Base-by-base conservation (phyloP, 2,329 filamentous ascomycete species). In the Juglanconis oblonga region DNA sequence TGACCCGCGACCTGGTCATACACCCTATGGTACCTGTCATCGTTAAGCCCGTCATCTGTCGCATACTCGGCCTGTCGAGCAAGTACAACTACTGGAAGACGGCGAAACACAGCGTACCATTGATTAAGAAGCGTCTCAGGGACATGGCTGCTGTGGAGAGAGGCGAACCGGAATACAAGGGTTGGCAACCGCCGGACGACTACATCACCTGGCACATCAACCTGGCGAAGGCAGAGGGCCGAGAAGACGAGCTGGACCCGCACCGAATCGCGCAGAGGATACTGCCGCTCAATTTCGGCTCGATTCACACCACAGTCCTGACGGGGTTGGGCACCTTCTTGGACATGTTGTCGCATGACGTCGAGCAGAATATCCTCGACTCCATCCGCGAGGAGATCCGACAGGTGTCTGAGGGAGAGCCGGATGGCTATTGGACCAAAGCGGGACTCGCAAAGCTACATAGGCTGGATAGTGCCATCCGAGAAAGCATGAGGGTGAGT, bases 161-260 rank as follows among this genome's bases (percentile, higher is more conserved):
- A 6, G 72, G 71, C 0, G 76, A 81, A 33, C 69, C 76, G 1
- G 73, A 70, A 2, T 76, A 74, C 57, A 73, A 77, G 31, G 62
- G 70, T 33, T 79, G 75, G 72, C 65, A 70, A 3, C 75, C 79
- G 6, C 80, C 82, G 0, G 81, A 85, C 52, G 83, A 86, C 70
- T 84, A 81, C 65, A 71, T 86, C 33, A 84, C 79, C 5, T 87
- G 84, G 84, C 74, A 76, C 50, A 82, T 86, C 58, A 76, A 79
- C 14, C 75, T 79, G 31, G 83, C 83, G 14, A 70, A 70, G 38
- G 71, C 72, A 0, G 82, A 85, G 56, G 73, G 72, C 5, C 72
- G 72, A 4, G 3, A 57, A 0, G 66, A 67, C 8, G 81, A 86
- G 58, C 73, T 83, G 29, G 70, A 79, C 31, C 76, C 82, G 0